phyloP scores from a whole-genome alignment of 2,329 filamentous ascomycete species.

The Botrytis sinoallii region DNA sequence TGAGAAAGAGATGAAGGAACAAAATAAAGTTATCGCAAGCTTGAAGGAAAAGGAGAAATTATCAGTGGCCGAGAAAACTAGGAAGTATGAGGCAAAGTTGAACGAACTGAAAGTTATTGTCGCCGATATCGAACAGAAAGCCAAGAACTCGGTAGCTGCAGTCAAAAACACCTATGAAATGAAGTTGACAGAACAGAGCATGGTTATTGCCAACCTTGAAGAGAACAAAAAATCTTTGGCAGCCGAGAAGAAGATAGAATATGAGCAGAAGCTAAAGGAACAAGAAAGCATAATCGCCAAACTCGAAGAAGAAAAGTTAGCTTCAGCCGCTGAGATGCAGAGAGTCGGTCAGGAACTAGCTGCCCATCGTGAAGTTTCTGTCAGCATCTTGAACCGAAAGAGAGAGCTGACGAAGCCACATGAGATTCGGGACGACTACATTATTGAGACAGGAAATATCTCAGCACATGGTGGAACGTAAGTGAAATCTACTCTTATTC shows the following conservation, averaged over 20 bases:
- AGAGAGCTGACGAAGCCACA: background rate
- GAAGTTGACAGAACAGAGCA: background rate
- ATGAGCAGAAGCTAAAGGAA: background rate
- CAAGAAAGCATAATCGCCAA: background rate
- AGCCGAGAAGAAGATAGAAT: background rate
- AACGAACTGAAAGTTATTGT: background rate
- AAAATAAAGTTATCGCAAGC: background rate
- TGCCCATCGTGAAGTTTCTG: background rate
- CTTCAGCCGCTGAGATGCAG: background rate
- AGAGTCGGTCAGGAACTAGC: background rate
- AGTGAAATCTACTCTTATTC: background rate
- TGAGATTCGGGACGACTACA: background rate
- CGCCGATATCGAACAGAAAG: background rate
- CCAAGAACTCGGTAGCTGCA: background rate
- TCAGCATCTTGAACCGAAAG: slow-evolving; percentile 1
- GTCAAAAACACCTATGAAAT: background rate
- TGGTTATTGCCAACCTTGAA: background rate
- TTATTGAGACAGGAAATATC: slow-evolving; percentile 3
- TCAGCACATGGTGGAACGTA: slow-evolving; percentile 13
- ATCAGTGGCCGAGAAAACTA: background rate
- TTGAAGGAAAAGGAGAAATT: background rate
- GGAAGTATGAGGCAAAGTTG: background rate
- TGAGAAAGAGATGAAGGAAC: background rate
- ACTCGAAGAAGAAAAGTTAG: background rate
- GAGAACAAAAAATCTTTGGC: too few relatives aligned